Evolutionary conservation across 2,329 filamentous ascomycete genomes (phyloP).

Genomic region (Colletotrichum sublineola): DNA sequence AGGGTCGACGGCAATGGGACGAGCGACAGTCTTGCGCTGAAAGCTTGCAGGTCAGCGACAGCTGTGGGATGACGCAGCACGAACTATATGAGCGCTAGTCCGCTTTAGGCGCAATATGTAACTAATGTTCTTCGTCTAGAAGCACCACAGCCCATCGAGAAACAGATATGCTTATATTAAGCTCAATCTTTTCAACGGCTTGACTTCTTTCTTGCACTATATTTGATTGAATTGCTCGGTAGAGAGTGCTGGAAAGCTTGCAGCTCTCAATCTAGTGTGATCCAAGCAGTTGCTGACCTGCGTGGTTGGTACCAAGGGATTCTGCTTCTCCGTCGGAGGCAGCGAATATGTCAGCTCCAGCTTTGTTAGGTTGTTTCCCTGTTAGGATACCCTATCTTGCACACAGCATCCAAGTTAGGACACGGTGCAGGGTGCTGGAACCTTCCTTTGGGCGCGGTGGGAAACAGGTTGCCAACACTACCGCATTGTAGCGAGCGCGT

Average conservation of each 20-base stretch:
- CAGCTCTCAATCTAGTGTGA: not conserved
- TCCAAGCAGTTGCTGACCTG: not conserved
- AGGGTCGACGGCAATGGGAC: slow-evolving; percentile 16
- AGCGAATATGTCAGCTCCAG: no score
- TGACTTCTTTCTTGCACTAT: not conserved
- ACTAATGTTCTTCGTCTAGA: not conserved
- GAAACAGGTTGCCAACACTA: no score
- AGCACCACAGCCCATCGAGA: not conserved
- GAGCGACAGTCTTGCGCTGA: slow-evolving; percentile 25
- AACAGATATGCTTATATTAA: not conserved
- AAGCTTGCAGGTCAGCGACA: slow-evolving; percentile 28
- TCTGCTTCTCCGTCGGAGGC: no score
- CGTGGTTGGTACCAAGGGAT: not conserved
- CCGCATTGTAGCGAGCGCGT: not conserved
- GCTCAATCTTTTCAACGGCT: not conserved
- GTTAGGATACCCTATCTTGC: no score
- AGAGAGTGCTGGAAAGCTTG: not conserved
- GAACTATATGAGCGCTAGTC: slow-evolving; percentile 33
- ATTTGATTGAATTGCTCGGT: not conserved
- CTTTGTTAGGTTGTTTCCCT: no score
- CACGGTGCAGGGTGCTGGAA: no score
- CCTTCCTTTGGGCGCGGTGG: no score
- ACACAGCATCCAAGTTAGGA: no score
- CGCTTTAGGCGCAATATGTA: slow-evolving; percentile 10
- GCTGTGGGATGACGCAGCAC: slow-evolving; percentile 41